Base-by-base conservation (phyloP, 345 rosid species). In the Cardamine resedifolia region DNA sequence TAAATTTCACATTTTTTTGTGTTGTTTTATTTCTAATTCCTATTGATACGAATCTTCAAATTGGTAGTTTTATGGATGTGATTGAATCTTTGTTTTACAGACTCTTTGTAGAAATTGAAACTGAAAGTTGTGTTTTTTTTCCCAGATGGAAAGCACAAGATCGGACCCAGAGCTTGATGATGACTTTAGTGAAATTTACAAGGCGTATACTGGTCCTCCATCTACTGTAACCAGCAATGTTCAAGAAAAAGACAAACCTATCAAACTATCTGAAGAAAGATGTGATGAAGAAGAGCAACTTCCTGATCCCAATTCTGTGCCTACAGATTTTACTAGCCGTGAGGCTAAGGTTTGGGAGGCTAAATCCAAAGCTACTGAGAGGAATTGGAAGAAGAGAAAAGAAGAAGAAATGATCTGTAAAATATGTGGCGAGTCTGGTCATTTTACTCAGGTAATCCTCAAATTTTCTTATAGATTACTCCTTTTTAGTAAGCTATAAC, bases 291-390 rank as follows among this genome's bases (percentile, higher is more conserved):
- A 90, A 76, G 97, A 86, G 69, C 63, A 27, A 70, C 90, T 81
- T 24, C 94, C 83, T n/a, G 98, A 95, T 76, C 98, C 94, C 0
- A 87, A 95, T 78, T 96, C 99, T 33, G 99, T 95, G 10, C 99
- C 99, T 1, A 95, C 99, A 0, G 99, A 90, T 80, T 95, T 95
- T 72, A 95, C 97, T 19, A 95, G 99, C 78, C 85, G 99, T 24
- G 99, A 95, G 64, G 98, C 99, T 23, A 95, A 95, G 84, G 90
- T 92, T 67, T 95, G 99, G 99, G 98, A 95, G 76, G 99, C 99
- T 55, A 95, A 95, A 65, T 95, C 99, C 3, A 95, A 90, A 80
- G 99, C 99, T 51, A 95, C 97, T 12, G 99, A 95, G 85, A 84
- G 99, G 79, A 95, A 87, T 58, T 95, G 99, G 99, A 95, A 95